Base-by-base conservation (phyloP, 805 yeast genomes). In the Hanseniaspora mollemarum region DNA sequence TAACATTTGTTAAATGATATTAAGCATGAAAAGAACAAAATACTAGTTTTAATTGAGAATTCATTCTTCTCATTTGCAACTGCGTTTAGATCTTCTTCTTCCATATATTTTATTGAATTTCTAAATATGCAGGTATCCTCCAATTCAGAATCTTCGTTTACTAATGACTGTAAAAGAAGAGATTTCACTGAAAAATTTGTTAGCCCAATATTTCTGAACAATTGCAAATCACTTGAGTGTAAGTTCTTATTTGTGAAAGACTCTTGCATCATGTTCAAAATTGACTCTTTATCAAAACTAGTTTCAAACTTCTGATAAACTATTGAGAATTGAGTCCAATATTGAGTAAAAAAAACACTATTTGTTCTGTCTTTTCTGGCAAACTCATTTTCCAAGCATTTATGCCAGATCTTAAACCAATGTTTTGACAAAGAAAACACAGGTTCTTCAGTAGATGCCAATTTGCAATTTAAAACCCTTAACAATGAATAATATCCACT, bases 401-500 rank as follows among this genome's bases (percentile, higher is more conserved):
- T 53, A 24, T 56, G 55, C 62, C 72, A 61, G 9, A 69, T 53
- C 3, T 60, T 56, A 21, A 54, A 54, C 62, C 59, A 64, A 18
- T 60, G 59, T 0, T 42, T n/a, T 2, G 51, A 51, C 15, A 56
- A 51, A 28, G 63, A 63, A 10, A 63, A 26, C 1, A 58, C 21
- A 1, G 54, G 46, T 4, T 59, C 54, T 0, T 56, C 33, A 1
- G 50, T 28, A 1, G 61, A 57, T 9, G 21, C 15, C 43, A 41
- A 41, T 13, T 26, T 41, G 12, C 2, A 18, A 15, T 25, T 54
- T 35, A 10, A 53, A 52, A 22, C 68, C 50, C 10, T 59, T 43
- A 6, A 53, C 52, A 56, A 21, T 18, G n/a, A 29, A 24, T 76
- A 83, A 58, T 77, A 81, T 0, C 65, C 55, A 0, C 79, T 73